Evolutionary conservation across 306 rosid species (phyloP).

Genomic region (Quercus rubra): DNA sequence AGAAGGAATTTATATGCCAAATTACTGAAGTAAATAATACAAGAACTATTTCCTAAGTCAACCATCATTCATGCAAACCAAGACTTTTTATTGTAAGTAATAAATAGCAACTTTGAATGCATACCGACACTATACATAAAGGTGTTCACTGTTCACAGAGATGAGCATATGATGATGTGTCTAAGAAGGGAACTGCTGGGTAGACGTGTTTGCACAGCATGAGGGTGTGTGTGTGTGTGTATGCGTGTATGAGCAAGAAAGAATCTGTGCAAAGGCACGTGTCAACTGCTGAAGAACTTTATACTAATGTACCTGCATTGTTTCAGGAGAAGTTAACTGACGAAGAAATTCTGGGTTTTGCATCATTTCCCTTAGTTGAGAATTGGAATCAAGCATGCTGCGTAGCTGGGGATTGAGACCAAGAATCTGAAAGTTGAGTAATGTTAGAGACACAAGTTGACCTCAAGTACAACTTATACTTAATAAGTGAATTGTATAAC

Average conservation of each 20-base stretch:
- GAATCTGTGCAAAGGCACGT: neutral
- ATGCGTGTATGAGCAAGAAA: neutral
- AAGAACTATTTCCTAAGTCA: neutral
- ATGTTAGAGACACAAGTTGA: slow-evolving; percentile 21
- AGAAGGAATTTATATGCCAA: neutral
- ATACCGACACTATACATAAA: neutral
- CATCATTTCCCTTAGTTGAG: slow-evolving; percentile 81
- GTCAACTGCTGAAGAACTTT: slow-evolving; percentile 16
- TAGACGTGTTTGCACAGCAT: neutral
- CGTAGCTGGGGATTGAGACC: slow-evolving; percentile 62
- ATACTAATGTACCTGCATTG: slow-evolving; percentile 66
- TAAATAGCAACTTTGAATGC: neutral
- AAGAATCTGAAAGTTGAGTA: slow-evolving; percentile 43
- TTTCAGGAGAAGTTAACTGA: slow-evolving; percentile 76
- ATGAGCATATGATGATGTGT: neutral
- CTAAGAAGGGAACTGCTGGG: neutral
- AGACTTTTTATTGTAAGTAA: neutral
- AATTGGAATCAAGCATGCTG: slow-evolving; percentile 62
- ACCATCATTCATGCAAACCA: neutral
- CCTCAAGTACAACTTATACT: slow-evolving; percentile 15
- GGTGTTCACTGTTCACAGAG: neutral
- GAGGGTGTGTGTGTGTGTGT: neutral
- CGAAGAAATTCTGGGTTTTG: slow-evolving; percentile 80
- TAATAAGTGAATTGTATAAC: neutral
- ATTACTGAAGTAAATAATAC: neutral